Evolutionary conservation across 768 basidiomycete genomes (phyloP).

Genomic region (Rhodotorula paludigena): DNA sequence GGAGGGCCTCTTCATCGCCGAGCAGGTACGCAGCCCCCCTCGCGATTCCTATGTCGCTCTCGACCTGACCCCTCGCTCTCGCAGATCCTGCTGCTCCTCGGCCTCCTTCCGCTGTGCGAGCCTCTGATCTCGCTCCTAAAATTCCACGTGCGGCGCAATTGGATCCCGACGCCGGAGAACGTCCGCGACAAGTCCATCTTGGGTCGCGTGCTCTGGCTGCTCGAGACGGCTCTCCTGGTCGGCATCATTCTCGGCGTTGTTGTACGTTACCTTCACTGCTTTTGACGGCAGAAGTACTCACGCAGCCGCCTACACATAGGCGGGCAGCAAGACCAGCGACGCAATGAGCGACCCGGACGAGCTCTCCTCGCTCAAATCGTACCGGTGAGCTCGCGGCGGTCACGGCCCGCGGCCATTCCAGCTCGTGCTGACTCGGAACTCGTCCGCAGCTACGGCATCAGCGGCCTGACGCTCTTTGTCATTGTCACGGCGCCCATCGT

Average conservation of each 20-base stretch:
- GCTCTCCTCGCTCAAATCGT: neutral
- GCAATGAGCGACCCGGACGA: constrained; percentile 3
- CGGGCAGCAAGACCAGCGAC: neutral
- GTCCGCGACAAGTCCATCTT: neutral
- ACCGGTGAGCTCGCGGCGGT: neutral
- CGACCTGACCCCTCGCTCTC: neutral
- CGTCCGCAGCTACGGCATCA: neutral
- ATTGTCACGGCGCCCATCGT: neutral
- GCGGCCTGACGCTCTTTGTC: constrained; percentile 1
- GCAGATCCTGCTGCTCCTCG: constrained; percentile 17
- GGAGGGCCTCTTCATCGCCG: constrained; percentile 5
- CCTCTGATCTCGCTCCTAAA: neutral
- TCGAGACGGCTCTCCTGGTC: neutral
- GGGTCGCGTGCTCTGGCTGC: neutral
- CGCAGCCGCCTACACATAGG: neutral
- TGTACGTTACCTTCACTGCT: neutral
- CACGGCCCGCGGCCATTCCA: too few species aligned
- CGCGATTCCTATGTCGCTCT: neutral
- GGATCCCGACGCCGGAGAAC: neutral
- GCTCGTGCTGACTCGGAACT: too few species aligned
- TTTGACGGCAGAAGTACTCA: neutral
- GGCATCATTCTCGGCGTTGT: constrained; percentile 13
- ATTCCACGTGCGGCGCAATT: neutral
- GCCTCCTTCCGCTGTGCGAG: constrained; percentile 11
- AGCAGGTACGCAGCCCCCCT: constrained; percentile 8